Evolutionary conservation across 768 basidiomycete species (phyloP), one percentile per base, ranked within the genome.

Genomic region (Galerina marginata): DNA sequence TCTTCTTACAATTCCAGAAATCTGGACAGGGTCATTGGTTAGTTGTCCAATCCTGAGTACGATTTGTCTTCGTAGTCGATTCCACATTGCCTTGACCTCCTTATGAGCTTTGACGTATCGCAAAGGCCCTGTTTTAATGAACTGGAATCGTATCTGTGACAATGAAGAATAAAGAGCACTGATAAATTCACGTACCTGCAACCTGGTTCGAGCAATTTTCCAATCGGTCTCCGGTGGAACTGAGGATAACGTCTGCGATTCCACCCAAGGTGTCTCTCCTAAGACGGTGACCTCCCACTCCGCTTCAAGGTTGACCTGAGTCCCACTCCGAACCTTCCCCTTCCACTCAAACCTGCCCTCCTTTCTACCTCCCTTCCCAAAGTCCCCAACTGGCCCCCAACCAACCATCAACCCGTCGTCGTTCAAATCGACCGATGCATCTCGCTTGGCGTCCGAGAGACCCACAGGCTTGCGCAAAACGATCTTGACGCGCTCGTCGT

Each of bases 1-100:
- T 48, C 20, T 33, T 76, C 89, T 66, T 73, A 91, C 88, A 66
- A 94, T 90, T 25, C 83, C 83, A 39, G 75, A 56, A 55, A 93
- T 92, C 10, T 84, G 79, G 6, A 76, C 68, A 1, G 73, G 60
- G 58, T 93, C 90, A 62, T 91, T 89, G 5, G 92, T 95, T 25
- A 96, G 73, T 71, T 95, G 94, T 9, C 93, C 93, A 48, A 96
- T 88, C 73, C 91, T 94, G 29, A 92, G 91, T 3, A 87, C 93
- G 49, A 96, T 92, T 67, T 88, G 83, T 46, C 95, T 85, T 25
- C 94, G 87, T 50, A 83, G 79, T 53, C 80, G 82, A 51, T 81
- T 86, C 87, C 91, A 93, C 26, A 80, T 74, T 10, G 86, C 75
- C 70, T 87, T 91, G 58, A 81, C 67, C 6, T 72, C 71, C 47